Base-by-base conservation (phyloP, 345 rosid species). In the Cardamine chenopodiifolia region DNA sequence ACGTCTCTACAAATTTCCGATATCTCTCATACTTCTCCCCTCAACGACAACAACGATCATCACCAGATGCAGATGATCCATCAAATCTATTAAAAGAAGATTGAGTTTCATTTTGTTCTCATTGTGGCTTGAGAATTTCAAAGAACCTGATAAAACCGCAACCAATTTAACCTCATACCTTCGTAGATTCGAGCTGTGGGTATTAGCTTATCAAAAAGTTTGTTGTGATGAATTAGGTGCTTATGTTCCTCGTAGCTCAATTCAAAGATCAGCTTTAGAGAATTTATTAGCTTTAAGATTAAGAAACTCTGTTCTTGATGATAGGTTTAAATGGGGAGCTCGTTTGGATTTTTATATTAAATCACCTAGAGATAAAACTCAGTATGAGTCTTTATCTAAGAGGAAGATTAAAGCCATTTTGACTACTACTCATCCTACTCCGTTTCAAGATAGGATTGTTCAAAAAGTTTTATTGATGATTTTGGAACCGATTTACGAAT, bases 361-460 rank as follows among this genome's bases (percentile, higher is more conserved):
- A 82, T 95, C 99, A 9, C 99, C 98, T 0, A 89, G 82, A 63
- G 98, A 95, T 71, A 95, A 86, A 82, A 95, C 91, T 0, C 92
- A 95, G 54, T 95, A 95, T 49, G 87, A 82, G 76, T 87, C 96
- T 4, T 78, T 95, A 67, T 95, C 99, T 0, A 92, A 92, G 87
- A 82, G 98, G 87, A 95, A 92, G 89, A 95, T 95, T 65, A 95
- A 78, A 88, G 89, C 92, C 0, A 82, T 95, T 60, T 68, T 95
- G 80, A 95, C 99, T 0, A 89, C 94, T 12, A 92, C 99, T 2
- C 98, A 95, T 25, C 97, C 98, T 0, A 76, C 96, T 5, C 74
- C 98, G 0, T 95, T 95, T 82, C 99, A 95, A 78, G 98, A 95
- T 78, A 88, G 83, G 94, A 83, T 95, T 6, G 99, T 95, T 18